Percentiles rank a stretch among this genome's conserved stretches.
Conservation (phyloP, 2,329 filamentous ascomycete genomes). For the Raffaelea arxii region DNA sequence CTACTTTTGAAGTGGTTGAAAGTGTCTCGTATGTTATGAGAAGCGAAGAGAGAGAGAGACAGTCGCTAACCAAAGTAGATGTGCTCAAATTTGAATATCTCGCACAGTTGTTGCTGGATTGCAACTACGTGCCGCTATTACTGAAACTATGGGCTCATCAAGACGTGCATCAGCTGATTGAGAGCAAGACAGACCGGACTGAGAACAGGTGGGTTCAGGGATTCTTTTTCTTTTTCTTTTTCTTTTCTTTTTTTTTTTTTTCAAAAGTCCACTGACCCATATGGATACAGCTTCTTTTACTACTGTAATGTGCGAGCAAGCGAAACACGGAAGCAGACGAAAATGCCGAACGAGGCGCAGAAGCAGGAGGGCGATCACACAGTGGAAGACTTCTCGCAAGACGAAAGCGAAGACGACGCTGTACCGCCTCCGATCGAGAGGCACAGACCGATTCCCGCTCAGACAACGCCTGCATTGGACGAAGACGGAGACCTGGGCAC, state of each 20-base stretch:
- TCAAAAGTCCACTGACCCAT: background rate
- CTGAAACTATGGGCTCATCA: conserved; percentile 91
- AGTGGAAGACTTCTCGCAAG: conserved; percentile 24
- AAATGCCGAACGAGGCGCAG: conserved; percentile 22
- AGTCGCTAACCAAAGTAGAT: conserved; percentile 39
- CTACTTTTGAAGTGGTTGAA: conserved; percentile 96
- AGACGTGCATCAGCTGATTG: conserved; percentile 83
- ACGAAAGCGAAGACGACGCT: conserved; percentile 64
- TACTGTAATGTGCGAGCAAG: conserved; percentile 60
- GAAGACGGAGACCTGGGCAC: background rate
- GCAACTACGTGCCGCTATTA: conserved; percentile 86
- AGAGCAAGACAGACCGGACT: conserved; percentile 72
- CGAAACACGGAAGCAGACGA: conserved; percentile 17
- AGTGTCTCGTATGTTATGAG: conserved; percentile 61
- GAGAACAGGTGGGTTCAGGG: conserved; percentile 59
- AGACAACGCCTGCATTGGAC: conserved; percentile 14
- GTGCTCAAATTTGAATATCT: conserved; percentile 93
- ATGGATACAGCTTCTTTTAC: conserved; percentile 73
- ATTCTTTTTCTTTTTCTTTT: background rate
- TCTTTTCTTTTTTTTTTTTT: background rate
- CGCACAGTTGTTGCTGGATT: conserved; percentile 85
- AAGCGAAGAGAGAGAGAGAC: background rate
- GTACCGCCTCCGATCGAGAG: conserved; percentile 73
- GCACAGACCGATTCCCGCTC: conserved; percentile 37
- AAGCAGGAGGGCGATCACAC: conserved; percentile 23